Percentiles rank a stretch among this genome's conserved stretches.
phyloP scores from a whole-genome alignment of 257 asterid species.

The Penstemon eatonii region DNA sequence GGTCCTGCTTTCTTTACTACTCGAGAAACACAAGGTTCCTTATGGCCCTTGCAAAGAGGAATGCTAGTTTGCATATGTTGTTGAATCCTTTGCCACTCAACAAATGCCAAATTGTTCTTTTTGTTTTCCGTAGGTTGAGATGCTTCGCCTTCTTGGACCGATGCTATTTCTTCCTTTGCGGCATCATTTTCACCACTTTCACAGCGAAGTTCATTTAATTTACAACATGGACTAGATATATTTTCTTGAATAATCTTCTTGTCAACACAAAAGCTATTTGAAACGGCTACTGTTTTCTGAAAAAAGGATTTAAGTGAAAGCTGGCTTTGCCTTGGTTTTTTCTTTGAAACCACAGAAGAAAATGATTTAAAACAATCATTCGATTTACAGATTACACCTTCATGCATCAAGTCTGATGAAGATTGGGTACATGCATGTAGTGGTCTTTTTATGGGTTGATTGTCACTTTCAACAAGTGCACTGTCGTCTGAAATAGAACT shows the following conservation, averaged over 20 bases:
- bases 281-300: slow-evolving; percentile 43
- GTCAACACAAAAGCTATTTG: slow-evolving; percentile 34
- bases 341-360: slow-evolving; percentile 44
- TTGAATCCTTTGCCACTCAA: slow-evolving; percentile 97
- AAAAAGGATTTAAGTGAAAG: slow-evolving; percentile 86
- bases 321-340: slow-evolving; percentile 63
- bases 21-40: slow-evolving; percentile 88
- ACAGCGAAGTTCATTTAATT: slow-evolving; percentile 31
- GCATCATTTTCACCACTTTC: slow-evolving; percentile 35
- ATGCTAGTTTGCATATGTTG: slow-evolving; percentile 84
- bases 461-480: slow-evolving; percentile 33
- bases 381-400: slow-evolving; percentile 30
- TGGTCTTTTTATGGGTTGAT: slow-evolving; percentile 39
- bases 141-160: slow-evolving; percentile 36
- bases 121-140: slow-evolving; percentile 47
- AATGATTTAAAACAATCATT: slow-evolving; percentile 35
- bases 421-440: slow-evolving; percentile 32
- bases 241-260: slow-evolving; percentile 41
- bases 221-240: slow-evolving; percentile 34
- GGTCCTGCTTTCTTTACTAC: slow-evolving; percentile 92
- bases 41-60: slow-evolving; percentile 94
- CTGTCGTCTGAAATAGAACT: slow-evolving; percentile 39
- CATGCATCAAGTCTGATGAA: slow-evolving; percentile 29
- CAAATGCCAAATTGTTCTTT: slow-evolving; percentile 48
- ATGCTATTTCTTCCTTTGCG: slow-evolving; percentile 32